A percentile compares a stretch with the other conserved stretches of the same genome.
Conservation (phyloP, 768 basidiomycete genomes). For the Kwoniella europaea region DNA sequence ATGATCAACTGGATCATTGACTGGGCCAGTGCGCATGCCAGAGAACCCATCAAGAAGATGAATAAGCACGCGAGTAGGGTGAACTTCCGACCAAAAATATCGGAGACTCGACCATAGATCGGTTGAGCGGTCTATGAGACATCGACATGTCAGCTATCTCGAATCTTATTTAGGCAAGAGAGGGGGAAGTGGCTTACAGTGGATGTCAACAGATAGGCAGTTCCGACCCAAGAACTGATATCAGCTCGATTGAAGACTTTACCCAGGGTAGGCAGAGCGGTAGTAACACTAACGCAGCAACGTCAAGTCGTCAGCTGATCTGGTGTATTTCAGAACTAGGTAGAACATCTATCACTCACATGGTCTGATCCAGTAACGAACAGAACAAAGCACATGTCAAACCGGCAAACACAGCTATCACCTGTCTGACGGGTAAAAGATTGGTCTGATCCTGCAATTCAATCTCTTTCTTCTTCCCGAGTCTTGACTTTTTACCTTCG, state of each 20-base stretch:
- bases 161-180: not conserved
- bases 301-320: not conserved
- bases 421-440: slow-evolving; percentile 69
- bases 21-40: slow-evolving; percentile 69
- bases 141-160: not conserved
- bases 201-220: slow-evolving; percentile 69
- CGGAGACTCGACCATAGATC: slow-evolving; percentile 58
- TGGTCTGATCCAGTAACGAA: slow-evolving; percentile 71
- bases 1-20: slow-evolving; percentile 72
- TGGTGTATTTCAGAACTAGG: not conserved
- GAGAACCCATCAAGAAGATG: slow-evolving; percentile 70
- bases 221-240: slow-evolving; percentile 73
- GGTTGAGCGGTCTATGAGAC: slow-evolving; percentile 64
- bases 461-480: slow-evolving; percentile 38
- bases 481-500: slow-evolving; percentile 21
- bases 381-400: slow-evolving; percentile 69
- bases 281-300: slow-evolving; percentile 62
- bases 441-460: slow-evolving; percentile 76
- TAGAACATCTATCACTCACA: slow-evolving; percentile 53
- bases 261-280: slow-evolving; percentile 74
- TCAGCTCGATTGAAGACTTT: slow-evolving; percentile 69
- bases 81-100: slow-evolving; percentile 65
- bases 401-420: slow-evolving; percentile 69
- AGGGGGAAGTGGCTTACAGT: slow-evolving; percentile 32
- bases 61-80: slow-evolving; percentile 66